Base-by-base conservation (phyloP, 345 rosid species). In the Ceriops decandra region DNA sequence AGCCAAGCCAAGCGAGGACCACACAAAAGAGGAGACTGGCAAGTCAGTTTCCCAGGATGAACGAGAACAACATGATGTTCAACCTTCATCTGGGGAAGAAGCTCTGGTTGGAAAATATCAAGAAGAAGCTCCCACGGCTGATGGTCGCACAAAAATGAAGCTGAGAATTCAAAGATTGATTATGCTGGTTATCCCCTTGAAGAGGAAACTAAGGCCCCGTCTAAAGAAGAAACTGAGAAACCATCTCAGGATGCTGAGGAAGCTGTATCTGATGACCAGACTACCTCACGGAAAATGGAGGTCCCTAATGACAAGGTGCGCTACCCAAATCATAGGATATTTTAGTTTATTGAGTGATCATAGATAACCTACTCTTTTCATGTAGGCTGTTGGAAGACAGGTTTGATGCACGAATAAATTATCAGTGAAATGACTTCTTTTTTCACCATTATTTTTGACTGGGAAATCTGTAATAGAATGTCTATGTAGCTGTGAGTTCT, bases 271-370 rank as follows among this genome's bases (percentile, higher is more conserved):
- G 86, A 86, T 16, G 56, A 68, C 5, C 81, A 77, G 57, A 75
- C 83, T 60, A 74, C 76, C 38, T 65, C 85, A 20, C 92, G 87
- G 8, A 82, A 68, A 77, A 83, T 90, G 28, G 89, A 91, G 62
- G 95, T 93, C 72, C 98, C 98, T 4, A 93, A 90, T 68, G 84
- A 91, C 52, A 93, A 87, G 92, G 98, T 88, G 26, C 35, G 38
- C 35, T 28, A 2, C 15, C 22, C 8, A 24, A 13, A 16, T 33
- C 36, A 33, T 33, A 33, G 7, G 36, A 33, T 33, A 7, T 33
- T 33, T 6, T 1, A 33, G 36, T 33, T 33, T 53, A 10, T 52
- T 20, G 10, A 53, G 57, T 20, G 17, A 53, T 53, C 21, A n/a
- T 54, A 33, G 36, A 1, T 1, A 22, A 10, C 47, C 47, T 0